Evolutionary conservation across 495 filamentous ascomycete genomes (phyloP), one percentile per base, ranked within the genome.

Genomic region (Penicillium canariense): DNA sequence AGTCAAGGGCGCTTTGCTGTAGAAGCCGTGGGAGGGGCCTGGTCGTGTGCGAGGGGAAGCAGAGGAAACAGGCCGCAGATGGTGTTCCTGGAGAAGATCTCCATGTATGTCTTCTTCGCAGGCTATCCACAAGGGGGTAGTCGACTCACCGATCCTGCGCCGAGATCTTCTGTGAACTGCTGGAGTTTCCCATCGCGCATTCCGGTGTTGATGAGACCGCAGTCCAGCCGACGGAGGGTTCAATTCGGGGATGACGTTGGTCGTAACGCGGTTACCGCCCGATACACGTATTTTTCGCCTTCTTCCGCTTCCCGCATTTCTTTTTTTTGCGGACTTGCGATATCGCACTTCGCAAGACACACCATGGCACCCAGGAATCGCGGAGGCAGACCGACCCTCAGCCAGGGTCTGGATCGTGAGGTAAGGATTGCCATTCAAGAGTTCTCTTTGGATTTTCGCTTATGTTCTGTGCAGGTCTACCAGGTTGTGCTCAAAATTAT

Each of bases 401-500:
- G 75, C 52, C 77, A 81, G 43, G 77, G 78, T 39, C 57, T 85
- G 32, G 82, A 85, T 58, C 74, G 72, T 56, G 82, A 85, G 68
- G 82, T 84, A 67, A 55, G 40, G 9, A 5, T 47, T 18, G 9
- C 27, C 6, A 5, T 42, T 44, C 28, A 50, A 23, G 6, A 18
- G 22, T 25, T 54, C 27, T 52, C 30, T 53, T 25, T 46, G 39
- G 18, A 35, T n/a, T 44, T 9, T 27, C 20, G 43, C 43, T 56
- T 11, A 52, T 30, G 30, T 28, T 54, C 10, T 48, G 15, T 52
- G 20, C 48, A 86, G 82, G 76, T 92, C 67, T 90, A 89, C 66
- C 87, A 89, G 67, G 75, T 91, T 48, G 84, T 91, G 55, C 77
- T 80, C 58, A 91, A 90, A 68, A 73, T 88, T 49, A 75, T 84